phyloP scores from a whole-genome alignment of 306 rosid species.

The Lathyrus aphaca region DNA sequence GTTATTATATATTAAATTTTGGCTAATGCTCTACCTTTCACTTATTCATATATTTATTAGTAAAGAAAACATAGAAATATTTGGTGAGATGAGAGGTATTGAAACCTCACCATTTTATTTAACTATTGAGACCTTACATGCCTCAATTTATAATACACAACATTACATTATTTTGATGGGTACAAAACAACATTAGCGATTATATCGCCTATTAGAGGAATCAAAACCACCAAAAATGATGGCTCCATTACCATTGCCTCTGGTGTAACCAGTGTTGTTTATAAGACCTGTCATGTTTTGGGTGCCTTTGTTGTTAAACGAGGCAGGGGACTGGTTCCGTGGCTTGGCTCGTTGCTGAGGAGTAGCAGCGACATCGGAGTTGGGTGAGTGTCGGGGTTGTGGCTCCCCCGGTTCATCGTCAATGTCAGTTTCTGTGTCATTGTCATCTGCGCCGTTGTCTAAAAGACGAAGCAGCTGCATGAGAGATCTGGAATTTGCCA shows the following conservation, averaged over 20 bases:
- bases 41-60: too few relatives aligned
- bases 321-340: neutral
- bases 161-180: neutral
- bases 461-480: constrained; percentile 8
- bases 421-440: neutral
- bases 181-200: neutral
- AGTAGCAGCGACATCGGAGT: neutral
- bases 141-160: neutral
- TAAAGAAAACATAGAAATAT: neutral
- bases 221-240: constrained; percentile 47
- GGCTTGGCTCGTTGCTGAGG: neutral
- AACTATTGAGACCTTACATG: neutral
- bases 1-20: too few relatives aligned
- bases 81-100: neutral
- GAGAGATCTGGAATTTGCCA: constrained; percentile 12
- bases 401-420: neutral
- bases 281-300: constrained; percentile 50
- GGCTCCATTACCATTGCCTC: constrained; percentile 53
- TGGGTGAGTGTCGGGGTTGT: neutral
- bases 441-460: neutral
- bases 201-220: neutral
- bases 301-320: constrained; percentile 45
- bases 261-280: constrained; percentile 49
- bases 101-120: constrained; percentile 24
- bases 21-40: too few relatives aligned